These are phyloP conservation scores for Diaporthe vexans DNA, from an alignment of 2,329 filamentous ascomycete species.

Conservation along the genomic window DNA sequence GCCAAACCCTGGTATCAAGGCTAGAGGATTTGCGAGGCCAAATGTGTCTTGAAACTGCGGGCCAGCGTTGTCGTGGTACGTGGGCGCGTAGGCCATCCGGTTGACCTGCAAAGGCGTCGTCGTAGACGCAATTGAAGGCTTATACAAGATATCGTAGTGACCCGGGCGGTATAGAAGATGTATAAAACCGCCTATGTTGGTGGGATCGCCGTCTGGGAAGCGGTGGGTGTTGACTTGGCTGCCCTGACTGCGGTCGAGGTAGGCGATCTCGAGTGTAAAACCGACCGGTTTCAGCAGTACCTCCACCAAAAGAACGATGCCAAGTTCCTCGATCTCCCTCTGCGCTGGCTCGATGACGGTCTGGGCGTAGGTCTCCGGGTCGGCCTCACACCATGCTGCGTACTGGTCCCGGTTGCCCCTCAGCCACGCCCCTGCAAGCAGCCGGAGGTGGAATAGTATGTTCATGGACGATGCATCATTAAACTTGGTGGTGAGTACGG, in stretches of 20 bases:
- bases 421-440: conserved; percentile 88
- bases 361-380: conserved; percentile 77
- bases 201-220: conserved; percentile 67
- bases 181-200: conserved; percentile 64
- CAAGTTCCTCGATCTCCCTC: conserved; percentile 92
- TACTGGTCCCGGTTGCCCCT: conserved; percentile 80
- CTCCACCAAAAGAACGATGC: conserved; percentile 82
- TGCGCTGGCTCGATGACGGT: conserved; percentile 80
- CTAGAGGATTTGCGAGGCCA: conserved; percentile 57
- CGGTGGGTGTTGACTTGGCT: conserved; percentile 80
- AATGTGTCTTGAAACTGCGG: conserved; percentile 47
- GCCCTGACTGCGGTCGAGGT: conserved; percentile 88
- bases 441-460: conserved; percentile 87
- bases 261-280: conserved; percentile 88
- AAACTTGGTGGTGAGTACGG: conserved; percentile 74
- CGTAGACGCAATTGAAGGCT: conserved; percentile 44
- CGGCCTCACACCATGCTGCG: conserved; percentile 74
- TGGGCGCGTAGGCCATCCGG: conserved; percentile 55
- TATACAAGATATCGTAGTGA: conserved; percentile 95
- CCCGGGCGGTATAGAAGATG: conserved; percentile 78
- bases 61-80: conserved; percentile 22
- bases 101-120: conserved; percentile 66
- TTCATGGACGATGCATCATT: conserved; percentile 78
- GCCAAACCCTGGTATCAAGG: conserved; percentile 63
- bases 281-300: conserved; percentile 84